phyloP scores from a whole-genome alignment of 495 filamentous ascomycete species.

The Xylaria cubensis region DNA sequence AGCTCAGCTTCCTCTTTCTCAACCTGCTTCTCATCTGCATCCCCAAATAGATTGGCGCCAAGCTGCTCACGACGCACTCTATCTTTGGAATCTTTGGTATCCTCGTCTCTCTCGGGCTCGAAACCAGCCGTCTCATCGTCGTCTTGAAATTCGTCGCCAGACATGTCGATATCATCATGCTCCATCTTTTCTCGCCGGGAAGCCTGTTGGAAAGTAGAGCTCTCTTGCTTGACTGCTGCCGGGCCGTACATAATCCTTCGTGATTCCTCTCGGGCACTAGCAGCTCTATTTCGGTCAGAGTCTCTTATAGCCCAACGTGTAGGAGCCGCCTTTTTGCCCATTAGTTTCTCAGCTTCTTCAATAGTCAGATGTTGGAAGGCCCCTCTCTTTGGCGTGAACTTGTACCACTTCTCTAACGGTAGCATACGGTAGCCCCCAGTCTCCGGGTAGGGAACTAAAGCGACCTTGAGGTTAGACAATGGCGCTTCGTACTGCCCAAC shows the following conservation, averaged over 20 bases:
- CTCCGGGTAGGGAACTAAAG: constrained; percentile 68
- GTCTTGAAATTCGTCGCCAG: constrained; percentile 59
- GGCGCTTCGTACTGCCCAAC: constrained; percentile 87
- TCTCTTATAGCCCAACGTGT: constrained; percentile 81
- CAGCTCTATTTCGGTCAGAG: constrained; percentile 59
- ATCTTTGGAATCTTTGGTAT: constrained; percentile 83
- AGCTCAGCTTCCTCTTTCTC: constrained; percentile 78
- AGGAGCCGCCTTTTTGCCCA: constrained; percentile 73
- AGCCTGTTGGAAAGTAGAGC: constrained; percentile 56
- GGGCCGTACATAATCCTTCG: constrained; percentile 52
- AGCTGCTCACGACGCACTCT: constrained; percentile 87
- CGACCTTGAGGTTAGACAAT: constrained; percentile 75
- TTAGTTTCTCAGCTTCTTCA: constrained; percentile 83
- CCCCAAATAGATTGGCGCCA: constrained; percentile 83
- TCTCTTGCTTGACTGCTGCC: constrained; percentile 59
- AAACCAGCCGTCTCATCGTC: constrained; percentile 87
- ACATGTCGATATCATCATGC: constrained; percentile 66
- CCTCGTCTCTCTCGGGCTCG: constrained; percentile 82
- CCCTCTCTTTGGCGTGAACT: constrained; percentile 77
- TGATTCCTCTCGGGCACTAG: constrained; percentile 55
- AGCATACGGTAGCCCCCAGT: constrained; percentile 77
- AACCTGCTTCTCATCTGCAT: constrained; percentile 84
- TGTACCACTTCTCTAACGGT: constrained; percentile 94
- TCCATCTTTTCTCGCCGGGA: constrained; percentile 60
- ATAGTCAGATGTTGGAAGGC: constrained; percentile 80